These are phyloP conservation scores for Globisporangium paroecandrum DNA, from an alignment of 352 stramenopile genomes.

Conservation along the genomic window DNA sequence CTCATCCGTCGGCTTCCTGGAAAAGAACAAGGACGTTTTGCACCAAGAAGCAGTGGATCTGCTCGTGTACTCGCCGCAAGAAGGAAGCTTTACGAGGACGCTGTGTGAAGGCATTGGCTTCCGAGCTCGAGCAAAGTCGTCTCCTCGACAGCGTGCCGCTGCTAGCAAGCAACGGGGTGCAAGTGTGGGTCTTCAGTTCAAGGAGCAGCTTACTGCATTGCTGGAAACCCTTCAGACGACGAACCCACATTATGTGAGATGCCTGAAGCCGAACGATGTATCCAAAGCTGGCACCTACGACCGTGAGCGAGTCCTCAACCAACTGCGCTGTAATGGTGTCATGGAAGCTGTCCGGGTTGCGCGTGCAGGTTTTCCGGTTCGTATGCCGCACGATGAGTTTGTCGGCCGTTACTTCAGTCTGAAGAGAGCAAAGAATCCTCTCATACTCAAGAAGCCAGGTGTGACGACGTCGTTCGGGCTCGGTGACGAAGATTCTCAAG, in stretches of 20 bases:
- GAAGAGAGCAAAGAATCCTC: slow-evolving; percentile 44
- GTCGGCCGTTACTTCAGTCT: slow-evolving; percentile 74
- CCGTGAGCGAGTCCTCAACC: slow-evolving; percentile 70
- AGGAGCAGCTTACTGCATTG: slow-evolving; percentile 73
- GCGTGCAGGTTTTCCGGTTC: slow-evolving; percentile 78
- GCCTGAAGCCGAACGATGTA: slow-evolving; percentile 87
- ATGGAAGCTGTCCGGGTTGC: slow-evolving; percentile 86
- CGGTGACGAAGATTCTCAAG: slow-evolving; percentile 35
- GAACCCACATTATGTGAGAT: slow-evolving; percentile 87
- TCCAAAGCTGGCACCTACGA: slow-evolving; percentile 59
- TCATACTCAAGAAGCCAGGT: slow-evolving; percentile 26
- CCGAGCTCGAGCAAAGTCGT: slow-evolving; percentile 48
- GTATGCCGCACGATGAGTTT: slow-evolving; percentile 73
- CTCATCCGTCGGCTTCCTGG: slow-evolving; percentile 64
- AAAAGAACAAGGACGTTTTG: slow-evolving; percentile 87
- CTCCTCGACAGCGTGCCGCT: slow-evolving; percentile 47
- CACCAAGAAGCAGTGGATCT: slow-evolving; percentile 82
- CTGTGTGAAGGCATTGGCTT: slow-evolving; percentile 66
- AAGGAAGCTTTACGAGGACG: slow-evolving; percentile 71
- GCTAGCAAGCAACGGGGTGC: slow-evolving; percentile 65
- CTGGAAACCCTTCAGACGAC: slow-evolving; percentile 70
- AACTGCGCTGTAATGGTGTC: slow-evolving; percentile 84
- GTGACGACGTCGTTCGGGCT: slow-evolving; percentile 39
- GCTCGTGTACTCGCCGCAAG: slow-evolving; percentile 61
- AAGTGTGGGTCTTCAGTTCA: slow-evolving; percentile 86